phyloP scores from a whole-genome alignment of 768 basidiomycete species.

The Amanita inopinata region DNA sequence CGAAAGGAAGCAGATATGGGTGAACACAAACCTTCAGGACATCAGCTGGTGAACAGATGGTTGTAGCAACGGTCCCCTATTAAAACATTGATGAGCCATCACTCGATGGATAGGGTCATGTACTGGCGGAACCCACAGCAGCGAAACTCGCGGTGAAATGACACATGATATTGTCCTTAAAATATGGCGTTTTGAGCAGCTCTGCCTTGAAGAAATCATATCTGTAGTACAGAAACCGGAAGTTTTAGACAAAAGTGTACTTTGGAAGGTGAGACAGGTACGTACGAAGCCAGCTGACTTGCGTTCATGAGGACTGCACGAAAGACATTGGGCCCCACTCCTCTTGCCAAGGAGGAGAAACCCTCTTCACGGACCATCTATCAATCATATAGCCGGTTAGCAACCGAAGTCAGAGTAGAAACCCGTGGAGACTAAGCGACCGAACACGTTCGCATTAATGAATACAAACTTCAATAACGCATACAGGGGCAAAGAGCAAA shows the following conservation, averaged over 20 bases:
- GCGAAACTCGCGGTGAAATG: constrained; percentile 86
- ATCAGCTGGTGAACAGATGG: constrained; percentile 83
- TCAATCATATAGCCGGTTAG: constrained; percentile 9
- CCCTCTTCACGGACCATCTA: constrained; percentile 90
- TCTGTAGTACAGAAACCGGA: constrained; percentile 22
- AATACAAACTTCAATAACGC: background rate
- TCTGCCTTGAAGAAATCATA: constrained; percentile 92
- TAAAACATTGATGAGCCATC: background rate
- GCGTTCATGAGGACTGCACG: constrained; percentile 87
- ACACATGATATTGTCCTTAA: constrained; percentile 72
- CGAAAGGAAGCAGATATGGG: background rate
- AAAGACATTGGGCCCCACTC: constrained; percentile 78
- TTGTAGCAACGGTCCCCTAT: constrained; percentile 87
- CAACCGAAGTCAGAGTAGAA: background rate
- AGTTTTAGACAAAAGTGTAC: background rate
- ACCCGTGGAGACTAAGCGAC: background rate
- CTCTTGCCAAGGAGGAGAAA: constrained; percentile 60
- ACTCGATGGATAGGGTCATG: background rate
- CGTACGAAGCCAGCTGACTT: constrained; percentile 83
- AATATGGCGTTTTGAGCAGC: constrained; percentile 58
- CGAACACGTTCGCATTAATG: background rate
- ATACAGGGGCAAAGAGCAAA: background rate
- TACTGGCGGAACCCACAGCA: constrained; percentile 42
- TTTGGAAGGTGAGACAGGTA: constrained; percentile 8
- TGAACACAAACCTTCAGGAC: constrained; percentile 56